phyloP scores from a whole-genome alignment of 2,329 filamentous ascomycete species.

The Beauveria sp. region DNA sequence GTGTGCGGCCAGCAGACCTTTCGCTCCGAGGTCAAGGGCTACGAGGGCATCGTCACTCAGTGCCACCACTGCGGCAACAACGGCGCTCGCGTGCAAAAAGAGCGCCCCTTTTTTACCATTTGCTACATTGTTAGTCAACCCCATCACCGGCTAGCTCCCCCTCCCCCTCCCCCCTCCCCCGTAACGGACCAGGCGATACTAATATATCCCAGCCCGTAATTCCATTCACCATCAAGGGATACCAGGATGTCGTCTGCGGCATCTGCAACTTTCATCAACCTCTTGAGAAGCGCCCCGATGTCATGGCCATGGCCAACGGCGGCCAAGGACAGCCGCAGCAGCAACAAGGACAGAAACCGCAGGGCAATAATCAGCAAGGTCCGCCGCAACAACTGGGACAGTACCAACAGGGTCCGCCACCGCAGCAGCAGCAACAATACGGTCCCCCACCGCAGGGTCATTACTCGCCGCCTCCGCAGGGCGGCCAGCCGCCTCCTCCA shows the following conservation, averaged over 20 bases:
- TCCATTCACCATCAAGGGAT: conserved; percentile 60
- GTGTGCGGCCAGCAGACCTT: conserved; percentile 56
- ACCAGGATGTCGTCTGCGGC: conserved; percentile 63
- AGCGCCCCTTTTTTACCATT: conserved; percentile 69
- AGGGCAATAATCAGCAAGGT: conserved; percentile 24
- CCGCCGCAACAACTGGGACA: conserved; percentile 9
- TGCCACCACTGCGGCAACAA: conserved; percentile 63
- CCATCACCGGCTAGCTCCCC: no score
- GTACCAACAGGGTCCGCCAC: neutral
- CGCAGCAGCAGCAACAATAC: neutral
- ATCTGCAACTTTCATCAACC: conserved; percentile 72
- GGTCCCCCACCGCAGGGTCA: conserved; percentile 1
- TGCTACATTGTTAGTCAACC: conserved; percentile 58
- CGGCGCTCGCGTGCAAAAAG: conserved; percentile 52
- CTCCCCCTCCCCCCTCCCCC: no score
- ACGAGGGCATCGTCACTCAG: conserved; percentile 53
- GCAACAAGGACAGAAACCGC: conserved; percentile 20
- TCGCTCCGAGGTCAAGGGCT: conserved; percentile 51
- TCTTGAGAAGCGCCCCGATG: conserved; percentile 48
- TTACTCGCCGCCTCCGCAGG: conserved; percentile 8
- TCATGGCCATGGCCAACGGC: conserved; percentile 42
- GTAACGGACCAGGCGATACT: neutral
- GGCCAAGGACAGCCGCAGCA: conserved; percentile 18
- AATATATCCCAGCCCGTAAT: conserved; percentile 50
- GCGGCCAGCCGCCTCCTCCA: conserved; percentile 2